Base-by-base conservation (phyloP, 768 basidiomycete genomes). In the Termitomyces sp. region DNA sequence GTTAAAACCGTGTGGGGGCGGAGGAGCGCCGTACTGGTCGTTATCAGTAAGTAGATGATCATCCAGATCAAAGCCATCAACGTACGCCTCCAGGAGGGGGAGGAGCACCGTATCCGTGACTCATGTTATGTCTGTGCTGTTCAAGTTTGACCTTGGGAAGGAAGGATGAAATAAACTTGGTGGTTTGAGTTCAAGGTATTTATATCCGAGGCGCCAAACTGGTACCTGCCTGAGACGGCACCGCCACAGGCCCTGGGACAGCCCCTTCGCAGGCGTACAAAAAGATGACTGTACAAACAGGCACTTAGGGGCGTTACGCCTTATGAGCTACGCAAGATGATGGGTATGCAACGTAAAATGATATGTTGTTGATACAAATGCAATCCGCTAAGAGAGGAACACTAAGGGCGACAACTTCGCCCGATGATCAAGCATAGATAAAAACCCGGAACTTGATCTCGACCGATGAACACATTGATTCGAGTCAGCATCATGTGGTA, bases 1-100 rank as follows among this genome's bases (percentile, higher is more conserved):
- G 39, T 66, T 66, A 55, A 68, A 69, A 41, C 65, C 37, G n/a
- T 51, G 51, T 51, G 51, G 65, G 26, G 65, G 68, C 20, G 67
- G 60, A n/a, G 64, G 65, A 48, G 64, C 60, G 22, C 62, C 62
- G 42, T 66, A 63, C 56, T 57, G 16, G 33, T 44, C 13, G n/a
- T 55, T 39, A 52, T 49, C 56, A 54, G 24, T 52, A 1, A 54
- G 24, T 52, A 1, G 31, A 49, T 20, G 18, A 56, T 52, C 26
- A 48, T 37, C 55, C 29, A 24, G 47, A 36, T 41, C 52, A 34
- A 26, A 8, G 15, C 39, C 22, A 33, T 24, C 36, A 28, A 52
- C 51, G 26, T 52, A 52, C 51, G 18, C 51, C 51, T 39, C 51
- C 51, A 29, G 51, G 26, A 6, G 24, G 51, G 24, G 50, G 50